Conservation (phyloP, 2,329 filamentous ascomycete genomes). For the Beauveria scarabaeidicola region DNA sequence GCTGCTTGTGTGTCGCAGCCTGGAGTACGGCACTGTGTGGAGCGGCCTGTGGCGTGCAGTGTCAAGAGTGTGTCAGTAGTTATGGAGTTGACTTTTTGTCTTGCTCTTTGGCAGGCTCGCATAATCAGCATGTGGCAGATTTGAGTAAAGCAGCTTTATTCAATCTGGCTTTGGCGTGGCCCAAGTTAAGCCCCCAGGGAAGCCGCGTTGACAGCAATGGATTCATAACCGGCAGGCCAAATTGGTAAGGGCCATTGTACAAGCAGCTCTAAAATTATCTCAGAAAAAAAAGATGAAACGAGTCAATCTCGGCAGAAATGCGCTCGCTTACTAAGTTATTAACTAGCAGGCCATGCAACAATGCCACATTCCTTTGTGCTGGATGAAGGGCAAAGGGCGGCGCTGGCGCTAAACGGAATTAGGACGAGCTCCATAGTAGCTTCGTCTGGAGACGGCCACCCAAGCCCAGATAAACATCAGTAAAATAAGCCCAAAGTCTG, state of each 20-base stretch:
- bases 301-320: not conserved
- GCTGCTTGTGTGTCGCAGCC: not conserved
- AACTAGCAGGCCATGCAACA: not conserved
- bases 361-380: not conserved
- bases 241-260: not conserved
- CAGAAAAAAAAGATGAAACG: not conserved
- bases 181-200: not conserved
- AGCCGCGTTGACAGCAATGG: not conserved
- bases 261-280: not conserved
- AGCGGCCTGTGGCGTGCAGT: not conserved
- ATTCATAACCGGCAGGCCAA: not conserved
- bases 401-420: not conserved
- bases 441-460: too few relatives aligned
- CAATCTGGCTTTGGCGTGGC: too few relatives aligned
- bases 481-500: too few relatives aligned
- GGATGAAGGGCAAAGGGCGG: not conserved
- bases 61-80: not conserved
- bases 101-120: not conserved
- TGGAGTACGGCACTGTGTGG: not conserved
- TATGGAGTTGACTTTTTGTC: not conserved
- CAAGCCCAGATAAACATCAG: too few relatives aligned
- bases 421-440: not conserved
- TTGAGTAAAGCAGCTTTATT: too few relatives aligned
- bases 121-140: not conserved
- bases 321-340: not conserved